Base-by-base conservation (phyloP, 1,139 yeast species). In the Nadsonia starkeyi-henricii region DNA sequence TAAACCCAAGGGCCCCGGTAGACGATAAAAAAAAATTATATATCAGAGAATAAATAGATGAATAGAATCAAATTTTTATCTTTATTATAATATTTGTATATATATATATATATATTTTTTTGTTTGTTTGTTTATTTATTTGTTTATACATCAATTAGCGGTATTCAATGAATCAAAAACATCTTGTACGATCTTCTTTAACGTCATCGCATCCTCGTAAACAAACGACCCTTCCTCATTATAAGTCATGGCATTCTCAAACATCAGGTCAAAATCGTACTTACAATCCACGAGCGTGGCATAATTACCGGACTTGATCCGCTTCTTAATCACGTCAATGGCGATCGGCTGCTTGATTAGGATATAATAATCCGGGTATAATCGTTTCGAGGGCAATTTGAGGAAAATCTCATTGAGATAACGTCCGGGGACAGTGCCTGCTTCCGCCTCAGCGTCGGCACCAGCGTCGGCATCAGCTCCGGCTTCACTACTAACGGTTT, bases 161-260 rank as follows among this genome's bases (percentile, higher is more conserved):
- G 28, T 23, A 23, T 23, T 9, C 28, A 23, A 23, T 23, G 8
- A 5, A 23, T 23, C 28, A 23, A 23, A n/a, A n/a, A n/a, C n/a
- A 9, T 23, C 28, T 23, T 23, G 28, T 9, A 23, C 28, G 9
- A 23, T 23, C 28, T 23, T 5, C 28, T 23, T 23, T 9, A 23
- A 23, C 28, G 28, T 23, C 41, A 73, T 66, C 0, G 97, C 94
- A 65, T 88, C 96, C 51, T 77, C 74, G 58, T 79, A 85, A 18
- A 89, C 86, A 52, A 81, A 64, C 1, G 95, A 85, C 0, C 94
- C 95, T 62, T 85, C 95, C 59, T 86, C 93, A 59, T 89, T 89
- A 62, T 86, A 89, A n/a, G 77, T 75, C 53, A 81, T 73, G 1
- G 96, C 96, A 65, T 89, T 89, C 51, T 76, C 72, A 63, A 85